Evolutionary conservation across 176 grass and related monocot genomes (phyloP).

Genomic region (Neostapfia colusana): DNA sequence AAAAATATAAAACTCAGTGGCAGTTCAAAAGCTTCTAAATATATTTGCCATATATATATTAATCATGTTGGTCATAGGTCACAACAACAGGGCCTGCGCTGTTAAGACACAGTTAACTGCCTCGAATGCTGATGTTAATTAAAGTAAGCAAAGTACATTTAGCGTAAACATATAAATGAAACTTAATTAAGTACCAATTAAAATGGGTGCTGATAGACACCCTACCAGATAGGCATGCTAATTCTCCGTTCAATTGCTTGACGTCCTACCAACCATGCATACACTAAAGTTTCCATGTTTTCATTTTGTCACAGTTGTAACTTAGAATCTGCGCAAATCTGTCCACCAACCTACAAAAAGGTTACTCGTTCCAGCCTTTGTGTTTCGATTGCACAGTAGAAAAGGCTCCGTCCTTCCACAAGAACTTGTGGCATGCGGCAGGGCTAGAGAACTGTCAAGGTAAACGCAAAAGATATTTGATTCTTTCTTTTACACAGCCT

Average conservation of each 20-base stretch:
- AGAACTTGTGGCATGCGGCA: background rate
- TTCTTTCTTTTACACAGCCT: too few species aligned
- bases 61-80: background rate
- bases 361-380: conserved; percentile 13
- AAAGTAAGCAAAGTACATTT: conserved; percentile 8
- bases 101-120: conserved; percentile 24
- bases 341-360: conserved; percentile 31
- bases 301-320: conserved; percentile 44
- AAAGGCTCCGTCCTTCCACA: background rate
- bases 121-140: conserved; percentile 19
- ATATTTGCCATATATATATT: background rate
- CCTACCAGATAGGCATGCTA: conserved; percentile 33
- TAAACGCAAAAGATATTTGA: background rate
- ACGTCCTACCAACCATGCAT: conserved; percentile 51
- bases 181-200: background rate
- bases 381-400: conserved; percentile 1
- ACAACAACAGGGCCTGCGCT: background rate
- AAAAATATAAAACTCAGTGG: background rate
- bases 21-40: conserved; percentile 7
- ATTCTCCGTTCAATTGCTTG: conserved; percentile 23
- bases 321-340: conserved; percentile 56
- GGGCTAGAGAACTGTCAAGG: background rate
- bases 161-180: too few species aligned
- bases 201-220: conserved; percentile 17
- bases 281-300: conserved; percentile 31